phyloP scores from a whole-genome alignment of 768 basidiomycete species.

The Brasilioporus rufonigricans region DNA sequence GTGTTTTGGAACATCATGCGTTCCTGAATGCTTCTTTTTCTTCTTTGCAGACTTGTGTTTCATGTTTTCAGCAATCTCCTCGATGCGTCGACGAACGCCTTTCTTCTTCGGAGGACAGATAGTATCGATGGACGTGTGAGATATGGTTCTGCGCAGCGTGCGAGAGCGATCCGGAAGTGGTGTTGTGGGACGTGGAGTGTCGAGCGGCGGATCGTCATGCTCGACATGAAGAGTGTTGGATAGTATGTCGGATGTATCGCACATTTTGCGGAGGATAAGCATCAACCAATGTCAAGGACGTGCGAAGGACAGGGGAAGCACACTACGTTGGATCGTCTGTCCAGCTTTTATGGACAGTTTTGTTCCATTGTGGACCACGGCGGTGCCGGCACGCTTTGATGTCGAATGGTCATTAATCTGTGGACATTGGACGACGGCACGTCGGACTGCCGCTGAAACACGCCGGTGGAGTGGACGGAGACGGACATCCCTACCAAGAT shows the following conservation, averaged over 20 bases:
- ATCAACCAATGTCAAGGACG: neutral
- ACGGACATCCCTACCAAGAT: neutral
- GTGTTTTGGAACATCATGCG: neutral
- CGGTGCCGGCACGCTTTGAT: slow-evolving; percentile 5
- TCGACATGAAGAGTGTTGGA: neutral
- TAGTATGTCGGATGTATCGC: neutral
- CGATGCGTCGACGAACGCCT: slow-evolving; percentile 15
- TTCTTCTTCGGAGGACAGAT: slow-evolving; percentile 1
- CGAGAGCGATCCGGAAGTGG: slow-evolving; percentile 1
- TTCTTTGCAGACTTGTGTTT: slow-evolving; percentile 7
- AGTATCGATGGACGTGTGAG: slow-evolving; percentile 18
- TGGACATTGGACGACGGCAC: neutral
- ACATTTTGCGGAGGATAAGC: slow-evolving; percentile 1
- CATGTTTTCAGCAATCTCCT: slow-evolving; percentile 7
- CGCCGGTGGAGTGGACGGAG: neutral
- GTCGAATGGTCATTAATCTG: neutral
- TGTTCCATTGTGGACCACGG: slow-evolving; percentile 10
- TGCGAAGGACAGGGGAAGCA: neutral
- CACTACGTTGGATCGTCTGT: neutral
- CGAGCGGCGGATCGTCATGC: neutral
- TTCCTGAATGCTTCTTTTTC: neutral
- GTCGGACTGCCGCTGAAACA: neutral
- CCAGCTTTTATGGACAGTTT: slow-evolving; percentile 1
- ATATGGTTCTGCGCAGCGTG: slow-evolving; percentile 18
- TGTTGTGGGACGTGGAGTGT: neutral